phyloP scores from a whole-genome alignment of 2,329 filamentous ascomycete genomes.

The Aspergillus aculeatus region DNA sequence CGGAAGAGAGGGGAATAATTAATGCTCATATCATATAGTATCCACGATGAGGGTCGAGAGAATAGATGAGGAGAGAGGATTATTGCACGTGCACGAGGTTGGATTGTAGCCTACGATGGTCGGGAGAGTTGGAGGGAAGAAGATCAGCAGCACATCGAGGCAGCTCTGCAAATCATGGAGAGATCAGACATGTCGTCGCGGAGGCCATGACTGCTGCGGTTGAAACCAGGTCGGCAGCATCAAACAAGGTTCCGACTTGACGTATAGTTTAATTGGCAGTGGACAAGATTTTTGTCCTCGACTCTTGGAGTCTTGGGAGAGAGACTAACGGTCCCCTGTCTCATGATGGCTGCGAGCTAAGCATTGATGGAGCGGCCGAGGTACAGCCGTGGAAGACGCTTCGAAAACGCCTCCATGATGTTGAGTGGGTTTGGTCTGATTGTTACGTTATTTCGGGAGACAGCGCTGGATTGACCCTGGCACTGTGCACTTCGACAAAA shows the following conservation, averaged over 20 bases:
- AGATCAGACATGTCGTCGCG: not conserved
- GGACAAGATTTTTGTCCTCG: not conserved
- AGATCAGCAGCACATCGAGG: not conserved
- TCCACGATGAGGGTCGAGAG: not conserved
- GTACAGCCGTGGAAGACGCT: not conserved
- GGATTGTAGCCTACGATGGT: no score
- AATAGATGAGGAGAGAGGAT: no score
- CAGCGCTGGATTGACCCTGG: no score
- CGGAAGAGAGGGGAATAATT: not conserved
- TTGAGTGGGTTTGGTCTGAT: no score
- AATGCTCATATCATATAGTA: not conserved
- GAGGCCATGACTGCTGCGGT: not conserved
- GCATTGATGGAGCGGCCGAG: not conserved
- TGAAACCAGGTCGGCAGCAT: not conserved
- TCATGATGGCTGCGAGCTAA: not conserved
- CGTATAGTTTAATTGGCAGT: not conserved
- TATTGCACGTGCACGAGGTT: not conserved
- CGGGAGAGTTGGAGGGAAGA: not conserved
- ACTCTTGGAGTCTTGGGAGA: not conserved
- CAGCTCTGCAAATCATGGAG: not conserved
- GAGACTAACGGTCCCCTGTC: not conserved
- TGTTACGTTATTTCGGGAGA: no score
- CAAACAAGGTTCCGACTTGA: not conserved
- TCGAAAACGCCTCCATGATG: no score
- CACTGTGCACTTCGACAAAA: no score